Percentiles rank a stretch among this genome's conserved stretches.
Conservation (phyloP, 345 rosid genomes). For the Hypericum androsaemum region DNA sequence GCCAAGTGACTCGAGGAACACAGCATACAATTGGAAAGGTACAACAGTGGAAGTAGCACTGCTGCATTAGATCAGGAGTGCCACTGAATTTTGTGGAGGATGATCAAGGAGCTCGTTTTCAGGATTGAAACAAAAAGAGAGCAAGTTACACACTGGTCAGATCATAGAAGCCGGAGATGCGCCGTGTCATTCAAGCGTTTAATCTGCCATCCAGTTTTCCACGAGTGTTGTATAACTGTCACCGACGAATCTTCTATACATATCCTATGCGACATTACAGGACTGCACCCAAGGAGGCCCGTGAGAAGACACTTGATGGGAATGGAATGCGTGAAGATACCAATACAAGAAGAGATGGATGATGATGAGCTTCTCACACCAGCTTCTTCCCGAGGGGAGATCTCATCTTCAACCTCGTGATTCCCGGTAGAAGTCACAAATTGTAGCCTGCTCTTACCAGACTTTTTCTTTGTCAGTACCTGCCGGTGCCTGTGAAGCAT, state of each 20-base stretch:
- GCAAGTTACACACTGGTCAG: conserved; percentile 7
- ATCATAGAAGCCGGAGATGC: conserved; percentile 78
- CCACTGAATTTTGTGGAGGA: conserved; percentile 4
- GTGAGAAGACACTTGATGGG: conserved; percentile 80
- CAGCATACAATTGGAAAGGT: conserved; percentile 21
- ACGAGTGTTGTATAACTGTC: conserved; percentile 69
- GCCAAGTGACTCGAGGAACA: conserved; percentile 12
- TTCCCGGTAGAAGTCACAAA: conserved; percentile 52
- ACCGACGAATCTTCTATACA: conserved; percentile 89
- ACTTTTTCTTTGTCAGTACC: conserved; percentile 55
- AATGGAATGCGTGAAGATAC: conserved; percentile 72
- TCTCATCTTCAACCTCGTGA: conserved; percentile 62
- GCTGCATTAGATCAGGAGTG: not conserved
- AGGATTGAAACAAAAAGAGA: not conserved
- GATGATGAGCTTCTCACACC: conserved; percentile 42
- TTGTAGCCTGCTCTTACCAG: conserved; percentile 89
- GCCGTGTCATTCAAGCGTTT: conserved; percentile 79
- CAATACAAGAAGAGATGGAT: conserved; percentile 36
- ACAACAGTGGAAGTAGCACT: conserved; percentile 20
- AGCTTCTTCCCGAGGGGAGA: conserved; percentile 49
- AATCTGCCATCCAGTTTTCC: conserved; percentile 88
- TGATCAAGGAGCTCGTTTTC: conserved; percentile 8
- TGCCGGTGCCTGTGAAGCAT: conserved; percentile 57
- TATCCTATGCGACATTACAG: conserved; percentile 57
- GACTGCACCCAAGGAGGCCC: conserved; percentile 76